Evolutionary conservation across 768 basidiomycete genomes (phyloP), one percentile per base, ranked within the genome.

Genomic region (Asterophora parasitica): DNA sequence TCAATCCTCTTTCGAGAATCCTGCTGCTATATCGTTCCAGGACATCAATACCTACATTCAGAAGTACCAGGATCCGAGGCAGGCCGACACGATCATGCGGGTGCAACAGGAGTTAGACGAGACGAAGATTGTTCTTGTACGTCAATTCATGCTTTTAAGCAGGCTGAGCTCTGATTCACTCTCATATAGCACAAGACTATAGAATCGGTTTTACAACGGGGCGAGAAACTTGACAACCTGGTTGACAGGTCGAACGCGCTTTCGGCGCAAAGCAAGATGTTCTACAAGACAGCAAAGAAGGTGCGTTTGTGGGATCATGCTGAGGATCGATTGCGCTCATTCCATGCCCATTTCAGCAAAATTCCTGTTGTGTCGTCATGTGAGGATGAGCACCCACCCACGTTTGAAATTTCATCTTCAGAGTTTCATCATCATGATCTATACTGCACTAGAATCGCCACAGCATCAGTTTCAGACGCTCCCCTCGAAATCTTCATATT

Each of bases 281-380:
- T 99, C 65, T 98, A 97, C 75, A 96, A 97, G 85, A 96, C 94
- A 7, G 92, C 95, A 2, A 98, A 97, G 87, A 95, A 94, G 87
- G 94, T 92, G 46, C 43, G 77, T 60, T 3, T 15, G 42, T 26
- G 15, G 42, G 32, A 16, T 42, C 11, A 32, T 19, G 41, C 31
- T 41, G n/a, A 7, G 27, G 16, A n/a, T 10, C 19, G 37, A 4
- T 23, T 44, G 5, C 15, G 23, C 39, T 40, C 12, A 40, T 27
- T 40, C 15, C 15, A 7, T 13, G 1, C 7, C 17, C 31, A 15
- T n/a, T n/a, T 26, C 62, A 93, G 90, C 92, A 95, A 90, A 96
- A 96, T 69, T 88, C 88, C 19, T 97, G 94, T 70, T 96, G 93
- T 62, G 75, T 89, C 52, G 71, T 95, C 66, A 88, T 88, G 86